Conservation (phyloP, 1,284 basidiomycete genomes). For the Mycocalia duriaeana region DNA sequence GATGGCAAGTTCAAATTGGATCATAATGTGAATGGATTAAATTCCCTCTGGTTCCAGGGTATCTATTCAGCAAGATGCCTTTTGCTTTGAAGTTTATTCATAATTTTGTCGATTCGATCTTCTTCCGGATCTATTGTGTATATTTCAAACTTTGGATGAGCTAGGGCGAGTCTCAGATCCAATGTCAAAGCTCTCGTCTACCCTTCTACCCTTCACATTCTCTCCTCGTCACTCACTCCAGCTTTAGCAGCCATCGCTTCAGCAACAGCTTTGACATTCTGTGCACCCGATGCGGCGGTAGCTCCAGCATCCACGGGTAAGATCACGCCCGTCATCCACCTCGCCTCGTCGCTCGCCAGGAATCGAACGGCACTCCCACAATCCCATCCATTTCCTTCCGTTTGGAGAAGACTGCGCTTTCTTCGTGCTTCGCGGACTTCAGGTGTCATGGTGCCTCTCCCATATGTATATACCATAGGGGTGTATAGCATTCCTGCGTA, state of each 20-base stretch:
- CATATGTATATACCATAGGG: conserved; percentile 30
- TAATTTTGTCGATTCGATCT: too few relatives aligned
- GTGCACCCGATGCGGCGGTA: conserved; percentile 20
- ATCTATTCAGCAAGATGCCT: too few relatives aligned
- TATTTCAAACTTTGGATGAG: too few relatives aligned
- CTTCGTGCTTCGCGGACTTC: conserved; percentile 29
- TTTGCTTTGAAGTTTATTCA: too few relatives aligned
- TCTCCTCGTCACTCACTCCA: neutral
- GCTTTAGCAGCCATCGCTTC: too few relatives aligned
- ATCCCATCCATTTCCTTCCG: conserved; percentile 38
- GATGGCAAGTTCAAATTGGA: too few relatives aligned
- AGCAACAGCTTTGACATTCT: too few relatives aligned
- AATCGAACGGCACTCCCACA: conserved; percentile 31
- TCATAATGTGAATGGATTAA: too few relatives aligned
- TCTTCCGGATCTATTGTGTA: too few relatives aligned
- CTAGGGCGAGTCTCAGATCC: too few relatives aligned
- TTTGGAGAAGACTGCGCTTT: conserved; percentile 28
- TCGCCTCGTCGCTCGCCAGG: conserved; percentile 32
- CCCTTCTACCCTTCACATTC: neutral
- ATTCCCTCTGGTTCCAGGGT: too few relatives aligned
- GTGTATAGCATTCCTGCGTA: conserved; percentile 20
- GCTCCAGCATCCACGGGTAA: conserved; percentile 36
- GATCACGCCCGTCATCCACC: conserved; percentile 36
- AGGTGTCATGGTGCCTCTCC: conserved; percentile 25
- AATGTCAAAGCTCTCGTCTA: neutral